A percentile compares a stretch with the other conserved stretches of the same genome.
Conservation (phyloP, 2,329 filamentous ascomycete species). For the Aspergillus pseudoterreus region DNA sequence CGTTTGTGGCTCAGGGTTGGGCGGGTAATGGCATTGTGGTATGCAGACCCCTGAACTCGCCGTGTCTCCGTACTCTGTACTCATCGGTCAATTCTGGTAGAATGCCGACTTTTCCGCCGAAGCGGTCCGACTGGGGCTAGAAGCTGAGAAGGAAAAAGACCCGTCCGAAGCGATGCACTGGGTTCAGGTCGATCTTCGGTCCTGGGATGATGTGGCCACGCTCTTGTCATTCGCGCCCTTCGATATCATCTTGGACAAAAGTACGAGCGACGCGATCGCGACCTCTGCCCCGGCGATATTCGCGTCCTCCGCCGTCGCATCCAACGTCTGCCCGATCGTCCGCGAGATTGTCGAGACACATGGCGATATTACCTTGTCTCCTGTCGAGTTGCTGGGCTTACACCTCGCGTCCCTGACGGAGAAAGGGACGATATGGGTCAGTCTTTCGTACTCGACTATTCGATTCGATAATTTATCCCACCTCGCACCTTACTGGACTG, state of each 20-base stretch:
- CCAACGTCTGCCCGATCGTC: slow-evolving; percentile 20
- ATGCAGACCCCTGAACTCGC: slow-evolving; percentile 6
- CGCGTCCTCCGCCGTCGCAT: slow-evolving; percentile 5
- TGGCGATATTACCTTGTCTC: slow-evolving; percentile 19
- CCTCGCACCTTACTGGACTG: slow-evolving; percentile 23
- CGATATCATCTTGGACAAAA: slow-evolving; percentile 34
- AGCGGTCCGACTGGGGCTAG: slow-evolving; percentile 32
- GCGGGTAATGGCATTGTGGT: slow-evolving; percentile 30
- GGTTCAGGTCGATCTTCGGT: slow-evolving; percentile 27
- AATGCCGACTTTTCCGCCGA: slow-evolving; percentile 37
- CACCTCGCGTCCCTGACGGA: slow-evolving; percentile 29
- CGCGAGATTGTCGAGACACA: slow-evolving; percentile 10
- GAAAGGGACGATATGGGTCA: slow-evolving; percentile 27
- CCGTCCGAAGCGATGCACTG: slow-evolving; percentile 28
- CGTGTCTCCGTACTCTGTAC: neutral
- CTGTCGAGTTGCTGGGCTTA: slow-evolving; percentile 33
- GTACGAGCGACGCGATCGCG: slow-evolving; percentile 36
- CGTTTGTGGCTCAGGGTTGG: slow-evolving; percentile 24
- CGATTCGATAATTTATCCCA: slow-evolving; percentile 28
- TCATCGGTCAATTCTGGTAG: slow-evolving; percentile 12
- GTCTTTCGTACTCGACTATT: slow-evolving; percentile 31
- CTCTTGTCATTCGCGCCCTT: slow-evolving; percentile 26
- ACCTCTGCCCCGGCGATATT: slow-evolving; percentile 20
- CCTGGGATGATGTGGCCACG: slow-evolving; percentile 27
- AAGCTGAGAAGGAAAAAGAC: slow-evolving; percentile 18